Evolutionary conservation across 164 flowering plant genomes (phyloP), one percentile per base, ranked within the genome.

Genomic region (Berberis vulgaris): DNA sequence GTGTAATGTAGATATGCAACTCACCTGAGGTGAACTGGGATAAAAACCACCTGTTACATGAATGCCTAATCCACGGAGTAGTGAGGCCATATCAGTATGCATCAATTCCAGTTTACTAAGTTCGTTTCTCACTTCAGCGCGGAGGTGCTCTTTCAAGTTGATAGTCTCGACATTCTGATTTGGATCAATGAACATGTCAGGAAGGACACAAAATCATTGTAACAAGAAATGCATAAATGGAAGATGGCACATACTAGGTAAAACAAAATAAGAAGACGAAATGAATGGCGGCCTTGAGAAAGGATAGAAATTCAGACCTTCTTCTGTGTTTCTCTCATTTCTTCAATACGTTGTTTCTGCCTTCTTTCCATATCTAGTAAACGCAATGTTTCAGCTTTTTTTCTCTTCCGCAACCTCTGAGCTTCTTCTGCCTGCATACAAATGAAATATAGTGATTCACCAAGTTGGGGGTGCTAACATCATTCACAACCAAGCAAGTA

Each of bases 341-440:
- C 97, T 75, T 88, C 89, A 42, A 93, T 59, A 3, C 98, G 90
- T 73, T 80, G 83, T 73, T 82, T 86, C 71, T 86, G 96, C 67
- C 97, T 84, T 76, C 77, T 90, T 68, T 90, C 88, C 87, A 90
- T 81, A 61, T 86, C 89, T 54, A 83, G 57, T 60, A 86, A 61
- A 8, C 98, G 94, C 78, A 81, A 54, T 45, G 60, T 76, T 76
- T 90, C 92, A 61, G 87, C 89, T 60, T 71, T 81, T 79, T 57
- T 83, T 60, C 82, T 88, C 79, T 83, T 90, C 40, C 80, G 80
- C 59, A 86, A 62, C 64, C 81, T 75, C 64, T 81, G 82, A 53
- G 85, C 94, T 80, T 93, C 98, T 77, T 90, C 96, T 52, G 94
- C 87, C 98, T 93, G 73, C 61, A 71, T 26, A 26, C 26, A 61